phyloP scores from a whole-genome alignment of 805 yeast species.

The Torulaspora gathmanii region DNA sequence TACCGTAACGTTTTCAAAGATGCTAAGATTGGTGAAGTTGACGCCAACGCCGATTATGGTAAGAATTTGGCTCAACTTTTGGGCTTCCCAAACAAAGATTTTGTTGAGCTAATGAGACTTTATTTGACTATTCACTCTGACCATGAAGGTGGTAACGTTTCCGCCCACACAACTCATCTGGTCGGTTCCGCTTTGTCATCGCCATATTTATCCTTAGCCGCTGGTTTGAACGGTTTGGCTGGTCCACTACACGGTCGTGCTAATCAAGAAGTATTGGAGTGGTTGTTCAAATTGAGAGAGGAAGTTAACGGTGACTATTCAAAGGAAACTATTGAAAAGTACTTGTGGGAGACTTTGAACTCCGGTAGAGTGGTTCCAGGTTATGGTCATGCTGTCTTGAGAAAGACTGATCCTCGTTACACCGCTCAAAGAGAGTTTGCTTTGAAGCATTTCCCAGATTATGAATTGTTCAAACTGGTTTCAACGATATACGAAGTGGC shows the following conservation, averaged over 20 bases:
- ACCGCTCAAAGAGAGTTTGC: slow-evolving; percentile 84
- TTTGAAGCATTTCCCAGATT: slow-evolving; percentile 67
- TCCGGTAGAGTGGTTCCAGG: slow-evolving; percentile 85
- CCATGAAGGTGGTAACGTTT: slow-evolving; percentile 88
- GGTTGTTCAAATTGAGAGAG: slow-evolving; percentile 63
- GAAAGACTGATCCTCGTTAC: slow-evolving; percentile 87
- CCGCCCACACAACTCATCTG: slow-evolving; percentile 81
- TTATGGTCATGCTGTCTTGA: slow-evolving; percentile 82
- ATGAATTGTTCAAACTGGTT: slow-evolving; percentile 72
- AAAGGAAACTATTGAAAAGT: slow-evolving; percentile 63
- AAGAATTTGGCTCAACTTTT: slow-evolving; percentile 56
- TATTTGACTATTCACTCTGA: slow-evolving; percentile 80
- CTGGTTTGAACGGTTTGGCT: slow-evolving; percentile 80
- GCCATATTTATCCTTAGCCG: slow-evolving; percentile 72
- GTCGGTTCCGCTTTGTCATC: slow-evolving; percentile 80
- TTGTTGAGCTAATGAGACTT: slow-evolving; percentile 73
- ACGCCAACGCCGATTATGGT: slow-evolving; percentile 59
- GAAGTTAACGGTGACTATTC: slow-evolving; percentile 61
- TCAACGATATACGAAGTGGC: slow-evolving; percentile 76
- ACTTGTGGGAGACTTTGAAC: slow-evolving; percentile 73
- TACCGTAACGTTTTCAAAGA: slow-evolving; percentile 82
- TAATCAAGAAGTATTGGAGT: slow-evolving; percentile 80
- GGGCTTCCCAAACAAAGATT: slow-evolving; percentile 59
- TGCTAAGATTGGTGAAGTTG: slow-evolving; percentile 56
- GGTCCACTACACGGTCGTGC: slow-evolving; percentile 89